Evolutionary conservation across 2,329 filamentous ascomycete genomes (phyloP).

Genomic region (Bimuria novae-zelandiae): DNA sequence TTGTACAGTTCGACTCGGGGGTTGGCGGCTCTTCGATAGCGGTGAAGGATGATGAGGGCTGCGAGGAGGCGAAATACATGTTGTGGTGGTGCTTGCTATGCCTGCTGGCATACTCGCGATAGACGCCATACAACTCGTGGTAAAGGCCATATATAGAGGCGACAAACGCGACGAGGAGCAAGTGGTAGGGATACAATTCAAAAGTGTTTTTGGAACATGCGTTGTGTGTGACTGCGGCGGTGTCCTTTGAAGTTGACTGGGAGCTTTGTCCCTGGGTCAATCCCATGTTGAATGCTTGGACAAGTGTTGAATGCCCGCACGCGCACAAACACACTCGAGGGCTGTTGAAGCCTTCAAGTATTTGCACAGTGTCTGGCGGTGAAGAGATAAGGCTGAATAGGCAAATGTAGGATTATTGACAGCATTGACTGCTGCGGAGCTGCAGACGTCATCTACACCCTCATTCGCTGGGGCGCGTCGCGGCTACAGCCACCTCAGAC

Average conservation of each 20-base stretch:
- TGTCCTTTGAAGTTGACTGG: not conserved
- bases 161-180: not conserved
- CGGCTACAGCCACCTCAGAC: too few relatives aligned
- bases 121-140: not conserved
- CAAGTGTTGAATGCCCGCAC: too few relatives aligned
- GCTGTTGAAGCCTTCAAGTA: conserved; percentile 7
- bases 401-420: conserved; percentile 4
- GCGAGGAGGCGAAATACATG: not conserved
- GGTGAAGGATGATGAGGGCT: not conserved
- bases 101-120: not conserved
- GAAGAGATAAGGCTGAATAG: not conserved
- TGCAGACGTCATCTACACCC: not conserved
- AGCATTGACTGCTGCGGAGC: not conserved
- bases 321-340: not conserved
- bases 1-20: conserved; percentile 17
- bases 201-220: not conserved
- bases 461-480: conserved; percentile 1
- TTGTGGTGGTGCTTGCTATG: conserved; percentile 1
- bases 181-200: not conserved
- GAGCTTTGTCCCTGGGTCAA: not conserved
- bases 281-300: conserved; percentile 1
- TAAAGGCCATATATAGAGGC: conserved; percentile 3
- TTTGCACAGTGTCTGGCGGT: conserved; percentile 1
- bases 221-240: not conserved
- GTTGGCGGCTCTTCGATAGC: not conserved